Evolutionary conservation across 371 early-diverging fungal species (phyloP), one percentile per base, ranked within the genome.

Genomic region (Polyrhizophydium stewartii): DNA sequence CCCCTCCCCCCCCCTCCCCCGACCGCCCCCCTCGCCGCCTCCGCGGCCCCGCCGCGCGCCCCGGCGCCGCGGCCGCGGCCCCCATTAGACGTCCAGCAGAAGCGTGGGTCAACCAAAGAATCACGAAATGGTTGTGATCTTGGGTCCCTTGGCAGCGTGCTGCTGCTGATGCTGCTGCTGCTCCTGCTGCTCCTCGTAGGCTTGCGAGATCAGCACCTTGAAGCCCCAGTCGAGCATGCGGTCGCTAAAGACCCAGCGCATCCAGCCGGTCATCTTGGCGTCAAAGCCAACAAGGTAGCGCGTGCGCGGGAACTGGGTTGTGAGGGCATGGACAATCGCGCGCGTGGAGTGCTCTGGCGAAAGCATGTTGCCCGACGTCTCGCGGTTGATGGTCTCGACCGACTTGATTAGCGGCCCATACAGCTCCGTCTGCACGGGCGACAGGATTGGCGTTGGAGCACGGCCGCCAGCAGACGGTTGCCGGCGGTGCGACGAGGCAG

Each of bases 201-300:
- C n/a, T 35, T 35, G 35, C 7, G 3, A 13, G 35, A 35, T 50
- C 37, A 70, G 55, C 32, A 64, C 66, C 43, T 60, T 60, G 46
- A 64, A 74, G 0, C 68, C 74, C 66, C 66, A 67, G 49, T 74
- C 74, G 57, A 70, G 51, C 17, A 74, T 58, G 27, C 74, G 61
- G 47, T 74, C 74, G 28, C 71, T 65, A 56, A 67, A 58, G 2
- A 59, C 65, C 66, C 66, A 63, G 10, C 67, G 9, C 45, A 68
- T 55, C 31, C 22, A 30, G 3, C 57, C 52, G 9, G 71, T 66
- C n/a, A 62, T 45, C 50, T 63, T 46, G 3, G 66, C 66, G 51
- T 74, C 74, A 56, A 65, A 63, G n/a, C 74, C 74, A 40, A 67
- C 68, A 6, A 70, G 63, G 51, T 74, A 74, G 41, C 74, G 59